Evolutionary conservation across 2,329 filamentous ascomycete species (phyloP), one percentile per base, ranked within the genome.

Genomic region (Cordyceps farinosa): DNA sequence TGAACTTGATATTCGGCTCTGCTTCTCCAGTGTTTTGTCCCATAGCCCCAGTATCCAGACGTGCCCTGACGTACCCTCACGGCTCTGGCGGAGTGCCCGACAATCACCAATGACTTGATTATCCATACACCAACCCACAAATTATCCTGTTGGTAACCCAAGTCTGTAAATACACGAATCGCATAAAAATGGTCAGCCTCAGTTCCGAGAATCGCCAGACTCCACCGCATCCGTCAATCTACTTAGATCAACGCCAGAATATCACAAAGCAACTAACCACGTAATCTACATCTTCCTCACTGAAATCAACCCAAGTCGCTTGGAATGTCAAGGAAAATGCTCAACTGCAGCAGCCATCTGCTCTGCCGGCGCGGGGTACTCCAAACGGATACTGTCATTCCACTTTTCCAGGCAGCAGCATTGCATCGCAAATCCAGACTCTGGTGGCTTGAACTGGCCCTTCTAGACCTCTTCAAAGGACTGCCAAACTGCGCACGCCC

Each of bases 371-470:
- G 15, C 27, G 27, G 29, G 30, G 17, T n/a, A 52, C 50, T 22
- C n/a, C 17, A n/a, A 52, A 6, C 22, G 1, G n/a, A 8, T 44
- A 6, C 53, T 22, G 17, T 13, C 17, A 56, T 56, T 44, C 56
- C 47, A 51, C 56, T 51, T 40, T 60, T 60, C 32, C 36, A 60
- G 55, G 56, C 56, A 60, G 56, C 56, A 60, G 34, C 51, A 60
- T 58, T 51, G 38, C 48, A 36, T 45, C 27, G 11, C 1, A 57
- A 8, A 13, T 8, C 10, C 30, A 10, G 34, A 38, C 34, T 38
- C 44, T 22, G 22, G 42, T 58, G 55, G 32, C 32, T 40, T 50
- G 30, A 7, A 30, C 5, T 50, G 44, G 34, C n/a, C 42, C n/a
- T 48, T 59, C 45, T 50, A 50, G 45, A 42, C 32, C 22, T 32